Base-by-base conservation (phyloP, 2,329 filamentous ascomycete genomes). In the Epichloe sibirici region DNA sequence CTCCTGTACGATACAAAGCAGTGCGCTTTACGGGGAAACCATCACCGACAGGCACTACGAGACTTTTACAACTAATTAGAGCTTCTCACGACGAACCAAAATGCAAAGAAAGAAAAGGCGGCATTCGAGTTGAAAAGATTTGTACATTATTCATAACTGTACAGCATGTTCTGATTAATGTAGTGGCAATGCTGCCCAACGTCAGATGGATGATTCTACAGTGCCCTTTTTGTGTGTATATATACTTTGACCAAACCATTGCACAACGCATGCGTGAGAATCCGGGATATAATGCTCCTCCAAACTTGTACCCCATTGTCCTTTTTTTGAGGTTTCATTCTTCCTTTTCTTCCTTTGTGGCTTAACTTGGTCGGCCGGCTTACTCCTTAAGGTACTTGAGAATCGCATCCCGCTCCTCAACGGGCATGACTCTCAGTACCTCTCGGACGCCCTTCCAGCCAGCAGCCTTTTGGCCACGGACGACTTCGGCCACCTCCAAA, bases 391-490 rank as follows among this genome's bases (percentile, higher is more conserved):
- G 63, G 59, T 74, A 81, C 67, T 77, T 74, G 55, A 95, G 75
- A 51, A 94, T 78, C 69, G 86, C 81, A 70, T 96, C 90, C 67
- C 89, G 86, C 77, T 98, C 90, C 58, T 81, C 82, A 49, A 90
- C 85, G 17, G 90, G 89, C 74, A 98, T 81, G 67, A 91, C 90
- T 62, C 85, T 83, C 61, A 97, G 72, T 57, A 95, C 81, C 60
- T 91, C 85, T 63, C 89, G 83, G 23, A 98, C 83, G 62, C 93
- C 91, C 76, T 86, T 90, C 66, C 95, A 79, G 49, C 83, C 78
- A 7, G 88, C 85, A 60, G 89, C 80, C 63, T 74, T 74, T 60
- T 76, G 71, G 51, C 63, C 62, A 31, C 71, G 69, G 52, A 77
- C 62, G 35, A 76, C 62, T 17, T 66, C 66, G n/a, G 70, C 69